A percentile compares a stretch with the other conserved stretches of the same genome.
phyloP scores from a whole-genome alignment of 2,329 filamentous ascomycete genomes.

The Fusarium anguioides region DNA sequence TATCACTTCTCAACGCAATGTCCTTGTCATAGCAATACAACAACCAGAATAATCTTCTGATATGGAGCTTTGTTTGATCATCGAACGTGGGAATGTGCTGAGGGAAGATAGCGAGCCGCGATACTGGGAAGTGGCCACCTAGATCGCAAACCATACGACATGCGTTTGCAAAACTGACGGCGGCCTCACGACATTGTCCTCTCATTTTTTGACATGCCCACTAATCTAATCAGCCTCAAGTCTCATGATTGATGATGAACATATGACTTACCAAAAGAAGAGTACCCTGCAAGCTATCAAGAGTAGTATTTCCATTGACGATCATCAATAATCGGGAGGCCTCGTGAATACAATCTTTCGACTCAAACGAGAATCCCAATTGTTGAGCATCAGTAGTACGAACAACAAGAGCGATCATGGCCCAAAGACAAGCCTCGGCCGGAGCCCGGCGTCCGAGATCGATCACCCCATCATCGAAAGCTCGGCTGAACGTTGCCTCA shows the following conservation, averaged over 20 bases:
- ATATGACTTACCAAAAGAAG: constrained; percentile 16
- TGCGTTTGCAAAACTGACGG: constrained; percentile 14
- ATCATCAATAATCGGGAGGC: constrained; percentile 2
- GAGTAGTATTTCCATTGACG: constrained; percentile 15
- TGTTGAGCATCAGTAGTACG: constrained; percentile 8
- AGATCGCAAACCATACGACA: constrained; percentile 34
- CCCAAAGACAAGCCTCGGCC: constrained; percentile 27
- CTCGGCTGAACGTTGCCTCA: constrained; percentile 12
- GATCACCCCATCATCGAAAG: constrained; percentile 1
- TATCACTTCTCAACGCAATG: constrained; percentile 10
- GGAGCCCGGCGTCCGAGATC: neutral
- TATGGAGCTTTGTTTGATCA: constrained; percentile 4
- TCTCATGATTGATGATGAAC: accelerated
- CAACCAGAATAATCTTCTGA: constrained; percentile 17
- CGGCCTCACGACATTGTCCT: constrained; percentile 23
- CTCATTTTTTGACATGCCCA: constrained; percentile 22
- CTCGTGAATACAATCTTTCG: constrained; percentile 14
- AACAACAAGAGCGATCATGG: constrained; percentile 14
- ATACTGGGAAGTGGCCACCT: constrained; percentile 15
- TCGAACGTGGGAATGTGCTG: constrained; percentile 27
- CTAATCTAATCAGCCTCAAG: neutral
- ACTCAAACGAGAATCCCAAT: neutral
- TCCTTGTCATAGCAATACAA: constrained; percentile 29
- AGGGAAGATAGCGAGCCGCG: constrained; percentile 12
- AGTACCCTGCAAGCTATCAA: constrained; percentile 23